A percentile compares a stretch with the other conserved stretches of the same genome.
Conservation (phyloP, 768 basidiomycete species). For the Tulasnella sp. region DNA sequence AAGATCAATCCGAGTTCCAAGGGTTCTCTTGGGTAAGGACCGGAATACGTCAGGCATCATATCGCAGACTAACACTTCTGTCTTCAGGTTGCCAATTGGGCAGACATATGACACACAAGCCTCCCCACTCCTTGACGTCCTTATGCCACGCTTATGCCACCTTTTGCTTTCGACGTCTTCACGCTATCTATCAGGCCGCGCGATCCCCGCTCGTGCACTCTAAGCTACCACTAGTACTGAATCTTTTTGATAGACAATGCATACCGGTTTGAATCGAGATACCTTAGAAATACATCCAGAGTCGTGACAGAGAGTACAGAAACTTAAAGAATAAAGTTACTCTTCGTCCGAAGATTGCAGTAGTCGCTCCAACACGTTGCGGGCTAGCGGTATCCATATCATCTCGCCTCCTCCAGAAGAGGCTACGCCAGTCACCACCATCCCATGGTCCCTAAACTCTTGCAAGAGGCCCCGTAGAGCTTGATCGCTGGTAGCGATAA, state of each 20-base stretch:
- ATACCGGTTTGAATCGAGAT: neutral
- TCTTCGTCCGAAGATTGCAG: neutral
- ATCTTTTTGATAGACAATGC: neutral
- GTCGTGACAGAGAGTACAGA: neutral
- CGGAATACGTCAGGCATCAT: neutral
- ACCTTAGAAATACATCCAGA: neutral
- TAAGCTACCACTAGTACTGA: neutral
- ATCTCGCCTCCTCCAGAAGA: constrained; percentile 46
- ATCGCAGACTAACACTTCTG: neutral
- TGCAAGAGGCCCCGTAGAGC: constrained; percentile 71
- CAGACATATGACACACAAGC: constrained; percentile 28
- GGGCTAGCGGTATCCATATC: constrained; percentile 82
- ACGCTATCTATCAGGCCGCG: neutral
- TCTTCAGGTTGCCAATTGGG: constrained; percentile 22
- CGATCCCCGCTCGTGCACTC: neutral
- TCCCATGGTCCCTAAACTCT: constrained; percentile 85
- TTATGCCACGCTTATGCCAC: neutral
- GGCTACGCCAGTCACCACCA: constrained; percentile 49
- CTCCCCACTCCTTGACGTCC: neutral
- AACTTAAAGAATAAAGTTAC: neutral
- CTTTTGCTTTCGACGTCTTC: neutral
- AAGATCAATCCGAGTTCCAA: constrained; percentile 92
- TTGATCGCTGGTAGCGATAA: constrained; percentile 83
- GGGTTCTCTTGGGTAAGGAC: constrained; percentile 84
- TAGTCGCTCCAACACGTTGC: constrained; percentile 48